Evolutionary conservation across 805 yeast genomes (phyloP), one percentile per base, ranked within the genome.

Genomic region (Pichia sporocuriosa): DNA sequence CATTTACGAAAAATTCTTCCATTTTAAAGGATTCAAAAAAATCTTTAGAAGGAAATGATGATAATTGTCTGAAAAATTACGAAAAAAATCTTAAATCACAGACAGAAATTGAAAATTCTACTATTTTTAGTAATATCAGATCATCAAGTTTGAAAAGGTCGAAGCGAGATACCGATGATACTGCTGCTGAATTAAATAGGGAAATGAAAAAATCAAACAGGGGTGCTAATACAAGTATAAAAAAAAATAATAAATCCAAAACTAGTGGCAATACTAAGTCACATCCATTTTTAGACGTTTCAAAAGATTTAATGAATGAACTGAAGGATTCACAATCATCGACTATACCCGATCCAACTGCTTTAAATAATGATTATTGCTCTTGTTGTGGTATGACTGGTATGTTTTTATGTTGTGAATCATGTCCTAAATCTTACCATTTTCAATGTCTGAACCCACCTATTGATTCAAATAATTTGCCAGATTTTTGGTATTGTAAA

Each of bases 391-490:
- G 94, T 2, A 85, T 87, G 22, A 69, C 88, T 0, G 98, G 98
- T 11, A 72, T 84, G 22, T 88, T 90, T 53, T 68, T 90, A 20
- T 93, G 97, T 62, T 90, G 98, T 63, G 98, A 90, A 53, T 71
- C 84, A 2, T 90, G 98, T 61, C 96, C 97, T 0, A 73, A 72
- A 53, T 84, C 96, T 2, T 93, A 90, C 62, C 98, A 90, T 58
- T 87, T 93, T 56, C 70, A 84, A 5, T 90, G 98, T 59, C 75
- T 90, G 46, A 83, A 85, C 53, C 97, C 97, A 3, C 97, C 98
- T 0, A 63, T 81, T 26, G 86, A 82, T 51, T 87, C 82, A 32
- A 70, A 73, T 38, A 57, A 72, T 29, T 63, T 86, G 7, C 97
- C 97, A 0, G 96, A 84, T 28, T 82, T 78, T 47, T 90, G 98